Evolutionary conservation across 1,284 basidiomycete genomes (phyloP), one percentile per base, ranked within the genome.

Genomic region (Cryptococcus deneoformans): DNA sequence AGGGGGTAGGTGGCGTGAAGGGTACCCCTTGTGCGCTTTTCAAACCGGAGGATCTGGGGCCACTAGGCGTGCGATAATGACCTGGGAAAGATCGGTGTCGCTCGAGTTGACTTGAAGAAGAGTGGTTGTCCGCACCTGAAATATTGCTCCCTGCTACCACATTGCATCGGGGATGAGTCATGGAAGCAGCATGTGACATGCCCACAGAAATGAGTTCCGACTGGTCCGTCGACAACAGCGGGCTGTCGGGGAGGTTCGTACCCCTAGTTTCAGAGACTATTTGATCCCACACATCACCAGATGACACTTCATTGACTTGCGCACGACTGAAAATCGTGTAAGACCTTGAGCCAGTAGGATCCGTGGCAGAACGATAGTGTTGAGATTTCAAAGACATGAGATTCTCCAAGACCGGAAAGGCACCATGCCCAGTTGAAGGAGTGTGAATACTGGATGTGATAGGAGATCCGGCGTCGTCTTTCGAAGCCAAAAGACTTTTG

Each of bases 401-500:
- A 20, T 51, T 47, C 5, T 59, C 59, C 6, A 38, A 46, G 11
- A 44, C 7, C 3, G 62, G 59, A 46, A 54, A 60, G 2, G 59
- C 46, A 5, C 59, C 58, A 40, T 67, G 59, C 7, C 61, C 63
- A 5, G 65, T 63, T 5, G 57, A 60, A 12, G 65, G 65, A 6
- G 63, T 67, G 29, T 67, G 65, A 40, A 67, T 46, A 46, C 58
- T 50, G 11, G 59, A 53, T 37, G 39, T 51, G 52, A 57, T 46
- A 36, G 59, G 60, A 14, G 57, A 61, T n/a, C 50, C 60, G 20
- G 56, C 57, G 42, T 55, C 61, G 48, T 58, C 57, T 35, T 46
- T 34, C 10, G 50, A 54, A n/a, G 50, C 48, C 37, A 42, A 11
- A 11, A 37, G 12, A 34, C 14, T 36, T 40, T 29, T n/a, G 37